These are phyloP conservation scores for Hydrangea macrophylla DNA, from an alignment of 148 eudicot species.

Conservation along the genomic window DNA sequence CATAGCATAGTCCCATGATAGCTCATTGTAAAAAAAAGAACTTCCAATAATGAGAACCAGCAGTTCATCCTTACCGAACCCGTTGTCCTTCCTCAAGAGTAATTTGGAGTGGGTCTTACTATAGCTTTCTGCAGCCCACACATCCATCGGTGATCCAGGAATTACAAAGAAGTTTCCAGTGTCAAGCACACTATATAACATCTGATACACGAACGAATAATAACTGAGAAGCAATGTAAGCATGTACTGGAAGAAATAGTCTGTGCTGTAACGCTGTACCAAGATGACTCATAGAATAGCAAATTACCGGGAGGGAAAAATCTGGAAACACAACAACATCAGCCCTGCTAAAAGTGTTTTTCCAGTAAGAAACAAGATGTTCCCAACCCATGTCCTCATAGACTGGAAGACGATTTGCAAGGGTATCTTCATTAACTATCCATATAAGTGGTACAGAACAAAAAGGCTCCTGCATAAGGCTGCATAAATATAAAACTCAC, in stretches of 20 bases:
- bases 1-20: conserved; percentile 88
- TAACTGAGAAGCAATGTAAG: conserved; percentile 27
- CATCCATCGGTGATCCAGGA: conserved; percentile 97
- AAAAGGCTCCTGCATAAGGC: conserved; percentile 99
- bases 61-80: conserved; percentile 62
- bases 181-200: conserved; percentile 91
- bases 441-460: conserved; percentile 93
- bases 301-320: conserved; percentile 75
- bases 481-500: conserved; percentile 88
- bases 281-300: neutral
- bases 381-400: conserved; percentile 66
- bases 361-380: conserved; percentile 70
- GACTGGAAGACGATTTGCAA: conserved; percentile 70
- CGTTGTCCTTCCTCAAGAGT: conserved; percentile 50
- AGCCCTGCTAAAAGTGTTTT: conserved; percentile 68
- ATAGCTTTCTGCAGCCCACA: conserved; percentile 92
- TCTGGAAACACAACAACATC: conserved; percentile 88
- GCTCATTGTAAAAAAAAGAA: conserved; percentile 75
- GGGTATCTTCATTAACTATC: conserved; percentile 86
- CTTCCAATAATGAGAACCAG: conserved; percentile 80
- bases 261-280: neutral
- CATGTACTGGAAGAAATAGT: neutral
- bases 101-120: conserved; percentile 58
- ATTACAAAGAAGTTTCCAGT: conserved; percentile 96
- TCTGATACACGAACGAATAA: conserved; percentile 59